phyloP scores from a whole-genome alignment of 176 grass and related monocot genomes.

The Eremochloa ophiuroides region DNA sequence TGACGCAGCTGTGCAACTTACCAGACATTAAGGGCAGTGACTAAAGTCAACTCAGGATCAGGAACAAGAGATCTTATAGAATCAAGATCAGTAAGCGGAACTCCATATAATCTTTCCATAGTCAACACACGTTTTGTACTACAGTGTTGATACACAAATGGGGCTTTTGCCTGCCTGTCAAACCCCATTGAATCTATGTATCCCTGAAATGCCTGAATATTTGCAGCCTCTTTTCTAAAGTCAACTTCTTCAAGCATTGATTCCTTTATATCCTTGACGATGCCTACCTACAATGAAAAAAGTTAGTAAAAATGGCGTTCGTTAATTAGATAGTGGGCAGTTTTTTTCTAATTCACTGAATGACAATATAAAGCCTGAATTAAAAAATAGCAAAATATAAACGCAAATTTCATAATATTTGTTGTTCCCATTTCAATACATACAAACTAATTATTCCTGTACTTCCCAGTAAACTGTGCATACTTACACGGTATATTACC shows the following conservation, averaged over 20 bases:
- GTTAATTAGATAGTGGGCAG: not conserved
- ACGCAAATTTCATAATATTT: not conserved
- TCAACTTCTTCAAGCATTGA: constrained; percentile 99
- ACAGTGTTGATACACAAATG: constrained; percentile 79
- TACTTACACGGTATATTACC: not conserved
- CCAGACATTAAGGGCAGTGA: constrained; percentile 98
- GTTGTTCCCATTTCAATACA: not conserved
- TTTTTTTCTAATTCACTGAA: not conserved
- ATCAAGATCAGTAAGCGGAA: constrained; percentile 96
- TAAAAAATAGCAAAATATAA: not conserved
- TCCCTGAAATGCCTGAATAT: constrained; percentile 76
- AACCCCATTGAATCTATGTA: constrained; percentile 86
- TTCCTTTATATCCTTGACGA: constrained; percentile 90
- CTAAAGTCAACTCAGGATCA: constrained; percentile 84
- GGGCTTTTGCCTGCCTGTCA: constrained; percentile 85
- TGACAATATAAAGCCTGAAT: not conserved
- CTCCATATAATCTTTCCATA: constrained; percentile 97
- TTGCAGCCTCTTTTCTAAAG: constrained; percentile 91
- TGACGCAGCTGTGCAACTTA: constrained; percentile 20
- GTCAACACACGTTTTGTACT: constrained; percentile 80
- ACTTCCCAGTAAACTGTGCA: not conserved
- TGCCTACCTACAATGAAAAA: constrained; percentile 58
- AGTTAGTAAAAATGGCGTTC: not conserved
- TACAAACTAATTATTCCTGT: not conserved
- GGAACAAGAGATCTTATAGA: constrained; percentile 86